Evolutionary conservation across 805 yeast species (phyloP), one percentile per base, ranked within the genome.

Genomic region (Lachancea nothofagi): DNA sequence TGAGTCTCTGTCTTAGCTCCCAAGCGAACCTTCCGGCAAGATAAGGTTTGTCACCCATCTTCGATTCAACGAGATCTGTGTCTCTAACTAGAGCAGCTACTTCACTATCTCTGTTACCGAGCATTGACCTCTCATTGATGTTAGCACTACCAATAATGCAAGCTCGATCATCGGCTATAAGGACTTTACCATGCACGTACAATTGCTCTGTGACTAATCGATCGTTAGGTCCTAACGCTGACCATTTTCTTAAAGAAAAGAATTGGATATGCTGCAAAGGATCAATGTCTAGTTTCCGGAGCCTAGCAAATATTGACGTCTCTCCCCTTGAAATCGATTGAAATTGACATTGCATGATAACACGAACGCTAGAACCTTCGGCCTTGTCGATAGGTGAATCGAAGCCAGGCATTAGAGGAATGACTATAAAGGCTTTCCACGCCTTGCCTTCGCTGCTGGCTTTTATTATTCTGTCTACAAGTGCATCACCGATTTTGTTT

Each of bases 81-180:
- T 93, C 99, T 47, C 97, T 74, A 4, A 93, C 78, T 40, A 90
- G 65, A 1, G 89, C 86, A 3, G 96, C 96, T 29, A 93, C 82
- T 55, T 93, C 99, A 4, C 97, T 88, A 57, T 93, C 99, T 58
- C 98, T 73, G 15, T 72, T 70, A 12, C 99, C 99, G 51, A 93
- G 71, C 87, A 89, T 89, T 0, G 97, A 90, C 53, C 99, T 74
- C 60, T 93, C 99, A 56, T 93, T 93, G 45, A 93, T 86, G 55
- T 93, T 93, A 0, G 99, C 99, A 54, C 96, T 86, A 2, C 99
- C 98, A 54, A 93, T 89, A 31, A 93, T 83, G 4, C 96, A 97
- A 33, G 81, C 76, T 35, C 96, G 72, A 55, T 93, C 98, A 64
- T 93, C 99, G 8, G 83, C 96, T 51, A 93, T 73, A 78, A 93